phyloP scores from a whole-genome alignment of 306 rosid species.

The Abrus precatorius region DNA sequence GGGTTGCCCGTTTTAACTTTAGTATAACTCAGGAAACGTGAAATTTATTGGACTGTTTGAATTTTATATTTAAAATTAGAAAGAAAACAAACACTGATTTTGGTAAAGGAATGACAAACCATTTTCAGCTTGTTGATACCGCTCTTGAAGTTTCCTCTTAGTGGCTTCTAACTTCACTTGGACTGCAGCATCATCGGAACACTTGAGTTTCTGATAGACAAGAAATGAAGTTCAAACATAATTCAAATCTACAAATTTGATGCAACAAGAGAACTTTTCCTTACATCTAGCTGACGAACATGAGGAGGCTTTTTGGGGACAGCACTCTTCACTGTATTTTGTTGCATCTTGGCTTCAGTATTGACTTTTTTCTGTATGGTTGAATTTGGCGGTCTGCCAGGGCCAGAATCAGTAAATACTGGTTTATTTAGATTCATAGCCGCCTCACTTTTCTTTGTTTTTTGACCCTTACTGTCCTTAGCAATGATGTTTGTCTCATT shows the following conservation, averaged over 20 bases:
- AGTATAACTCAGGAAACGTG: background rate
- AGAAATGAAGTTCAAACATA: conserved; percentile 44
- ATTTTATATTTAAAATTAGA: background rate
- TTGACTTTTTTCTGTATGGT: conserved; percentile 53
- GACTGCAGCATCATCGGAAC: conserved; percentile 68
- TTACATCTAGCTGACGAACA: conserved; percentile 65
- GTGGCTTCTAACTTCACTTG: conserved; percentile 90
- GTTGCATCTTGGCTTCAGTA: conserved; percentile 52
- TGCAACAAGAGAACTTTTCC: conserved; percentile 30
- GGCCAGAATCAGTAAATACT: conserved; percentile 58
- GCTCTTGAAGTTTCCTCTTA: conserved; percentile 93
- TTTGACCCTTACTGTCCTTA: conserved; percentile 63
- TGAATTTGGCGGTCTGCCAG: conserved; percentile 63
- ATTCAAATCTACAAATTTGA: conserved; percentile 11
- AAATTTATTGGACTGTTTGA: background rate
- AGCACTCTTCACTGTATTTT: conserved; percentile 50
- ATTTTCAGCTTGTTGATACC: conserved; percentile 95
- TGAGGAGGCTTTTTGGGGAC: conserved; percentile 61
- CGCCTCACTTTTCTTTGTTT: conserved; percentile 63
- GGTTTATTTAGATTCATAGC: conserved; percentile 61
- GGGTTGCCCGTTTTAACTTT: background rate
- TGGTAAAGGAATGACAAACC: conserved; percentile 56
- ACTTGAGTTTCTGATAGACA: conserved; percentile 59
- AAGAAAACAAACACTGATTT: background rate
- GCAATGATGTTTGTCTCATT: conserved; percentile 48